Base-by-base conservation (phyloP, 148 eudicot species). In the Polygonum maritimum region DNA sequence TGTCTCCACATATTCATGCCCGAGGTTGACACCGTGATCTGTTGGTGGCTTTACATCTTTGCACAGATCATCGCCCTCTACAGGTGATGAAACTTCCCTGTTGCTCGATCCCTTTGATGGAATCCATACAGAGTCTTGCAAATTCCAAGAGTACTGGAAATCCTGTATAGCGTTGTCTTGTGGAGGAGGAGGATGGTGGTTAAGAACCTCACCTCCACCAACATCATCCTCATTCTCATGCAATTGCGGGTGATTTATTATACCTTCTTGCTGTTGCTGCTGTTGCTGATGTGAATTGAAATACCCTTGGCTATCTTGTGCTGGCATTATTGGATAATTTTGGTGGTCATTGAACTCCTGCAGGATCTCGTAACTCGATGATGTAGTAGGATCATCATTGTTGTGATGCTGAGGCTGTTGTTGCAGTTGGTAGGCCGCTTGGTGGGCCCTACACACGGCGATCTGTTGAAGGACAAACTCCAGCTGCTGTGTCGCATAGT, bases 381-480 rank as follows among this genome's bases (percentile, higher is more conserved):
- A 36, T 9, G 71, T 67, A 7, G 63, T 21, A 67, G 36, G 18
- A 7, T 67, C 71, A 33, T 67, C 13, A 6, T 67, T 15, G 71
- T 15, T 67, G 21, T 36, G 48, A 19, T 77, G 75, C n/a, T 73
- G 47, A 44, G 47, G 44, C 39, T 73, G 40, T 40, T 71, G 67
- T 21, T 72, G 55, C 12, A 52, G 54, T 16, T 78, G 76, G 33
- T 74, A 55, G 48, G 80, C 74, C 10, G 77, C 81, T 33, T 75
- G 69, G 18, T 80, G 87, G 10, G 92, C 87, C 9, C 88, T 83
- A 60, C 83, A 90, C 3, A 84, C 5, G 13, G 88, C 88, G 2
- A 94, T 81, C 54, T 92, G 96, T 73, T 88, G 92, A 3, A 85
- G 73, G 9, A 90, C 90, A 69, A 89, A 12, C 2, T 90, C 84